phyloP scores from a whole-genome alignment of 1,284 basidiomycete genomes.

The Clitocybe nebularis region DNA sequence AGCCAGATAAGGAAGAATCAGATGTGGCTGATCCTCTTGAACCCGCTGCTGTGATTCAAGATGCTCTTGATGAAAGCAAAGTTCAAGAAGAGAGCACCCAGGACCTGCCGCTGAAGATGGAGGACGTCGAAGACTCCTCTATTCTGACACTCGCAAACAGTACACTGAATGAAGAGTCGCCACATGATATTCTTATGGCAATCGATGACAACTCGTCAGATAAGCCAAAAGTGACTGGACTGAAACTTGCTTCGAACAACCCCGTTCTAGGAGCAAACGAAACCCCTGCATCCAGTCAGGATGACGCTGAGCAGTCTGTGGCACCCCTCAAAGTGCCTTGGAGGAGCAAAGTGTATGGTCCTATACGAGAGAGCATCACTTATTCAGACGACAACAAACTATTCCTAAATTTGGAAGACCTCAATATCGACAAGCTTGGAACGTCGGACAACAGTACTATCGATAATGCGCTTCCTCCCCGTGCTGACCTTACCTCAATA shows the following conservation, averaged over 20 bases:
- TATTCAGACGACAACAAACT: constrained; percentile 56
- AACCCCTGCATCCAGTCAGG: constrained; percentile 24
- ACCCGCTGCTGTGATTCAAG: constrained; percentile 43
- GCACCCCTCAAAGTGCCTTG: constrained; percentile 30
- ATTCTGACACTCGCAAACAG: constrained; percentile 30
- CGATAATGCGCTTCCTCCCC: constrained; percentile 30
- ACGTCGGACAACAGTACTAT: constrained; percentile 17
- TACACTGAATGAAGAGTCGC: neutral
- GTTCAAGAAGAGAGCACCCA: constrained; percentile 22
- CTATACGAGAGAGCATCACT: constrained; percentile 55
- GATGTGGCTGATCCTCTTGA: constrained; percentile 58
- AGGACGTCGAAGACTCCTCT: constrained; percentile 59
- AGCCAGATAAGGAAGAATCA: constrained; percentile 50
- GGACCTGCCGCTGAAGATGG: constrained; percentile 43
- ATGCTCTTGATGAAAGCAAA: constrained; percentile 43
- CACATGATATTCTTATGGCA: constrained; percentile 33
- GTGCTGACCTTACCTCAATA: constrained; percentile 49
- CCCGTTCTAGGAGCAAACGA: constrained; percentile 15
- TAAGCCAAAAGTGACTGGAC: constrained; percentile 1
- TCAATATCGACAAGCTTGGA: constrained; percentile 24
- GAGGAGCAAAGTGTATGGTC: constrained; percentile 45
- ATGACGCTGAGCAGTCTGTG: constrained; percentile 23
- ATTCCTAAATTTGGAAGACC: constrained; percentile 53
- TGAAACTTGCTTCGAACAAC: constrained; percentile 15
- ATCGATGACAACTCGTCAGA: constrained; percentile 25